Conservation (phyloP, 78 protist species). For the Dictyostelium firmibasis region DNA sequence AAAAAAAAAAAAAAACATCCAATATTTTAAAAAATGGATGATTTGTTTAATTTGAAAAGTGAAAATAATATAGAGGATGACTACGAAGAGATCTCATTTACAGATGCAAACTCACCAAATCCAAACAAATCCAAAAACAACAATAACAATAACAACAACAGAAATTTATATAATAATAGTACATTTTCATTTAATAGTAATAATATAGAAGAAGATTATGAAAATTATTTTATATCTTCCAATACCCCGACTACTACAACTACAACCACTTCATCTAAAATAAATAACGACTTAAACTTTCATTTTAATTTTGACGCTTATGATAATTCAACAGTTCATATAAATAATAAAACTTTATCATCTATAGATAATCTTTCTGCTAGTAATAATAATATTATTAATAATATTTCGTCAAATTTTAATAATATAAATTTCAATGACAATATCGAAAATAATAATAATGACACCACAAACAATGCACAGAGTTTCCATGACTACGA, state of each 20-base stretch:
- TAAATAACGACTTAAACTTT: neutral
- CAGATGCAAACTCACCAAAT: neutral
- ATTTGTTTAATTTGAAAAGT: conserved; percentile 25
- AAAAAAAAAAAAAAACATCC: neutral
- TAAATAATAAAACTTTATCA: neutral
- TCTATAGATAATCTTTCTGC: neutral
- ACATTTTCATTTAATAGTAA: neutral
- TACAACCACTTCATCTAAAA: neutral
- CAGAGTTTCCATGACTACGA: neutral
- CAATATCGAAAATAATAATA: neutral
- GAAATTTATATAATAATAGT: neutral
- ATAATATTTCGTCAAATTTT: neutral
- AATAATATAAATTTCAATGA: neutral
- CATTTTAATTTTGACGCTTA: conserved; percentile 34
- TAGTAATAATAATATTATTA: neutral
- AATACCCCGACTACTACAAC: neutral
- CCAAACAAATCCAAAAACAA: neutral
- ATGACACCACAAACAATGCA: neutral
- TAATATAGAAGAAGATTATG: neutral
- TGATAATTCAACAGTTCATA: neutral
- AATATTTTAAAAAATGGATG: conserved; percentile 35
- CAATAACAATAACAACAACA: neutral
- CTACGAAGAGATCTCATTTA: conserved; percentile 41
- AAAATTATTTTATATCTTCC: neutral
- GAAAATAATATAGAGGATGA: conserved; percentile 3